Conservation (phyloP, 1,284 basidiomycete species). For the Cronartium quercuum region DNA sequence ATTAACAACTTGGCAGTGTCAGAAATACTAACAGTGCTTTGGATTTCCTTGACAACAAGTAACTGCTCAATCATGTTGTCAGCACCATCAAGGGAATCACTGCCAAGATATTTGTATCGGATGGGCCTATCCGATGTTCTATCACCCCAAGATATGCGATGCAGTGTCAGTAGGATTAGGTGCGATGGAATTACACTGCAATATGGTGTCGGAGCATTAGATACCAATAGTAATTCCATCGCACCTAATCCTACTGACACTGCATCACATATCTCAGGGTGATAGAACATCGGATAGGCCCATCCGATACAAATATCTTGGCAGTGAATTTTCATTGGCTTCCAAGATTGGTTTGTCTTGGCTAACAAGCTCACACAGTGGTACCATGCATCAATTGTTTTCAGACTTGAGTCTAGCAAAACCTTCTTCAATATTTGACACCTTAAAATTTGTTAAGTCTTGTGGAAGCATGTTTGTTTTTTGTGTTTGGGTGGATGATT, state of each 20-base stretch:
- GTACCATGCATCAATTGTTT: neutral
- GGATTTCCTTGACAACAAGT: neutral
- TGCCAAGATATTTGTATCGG: no score
- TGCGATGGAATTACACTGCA: no score
- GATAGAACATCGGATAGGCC: no score
- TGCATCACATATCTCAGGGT: no score
- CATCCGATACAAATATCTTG: no score
- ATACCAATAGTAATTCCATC: no score
- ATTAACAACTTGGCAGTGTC: neutral
- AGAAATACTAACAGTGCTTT: neutral
- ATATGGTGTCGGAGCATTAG: no score
- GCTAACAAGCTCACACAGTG: neutral
- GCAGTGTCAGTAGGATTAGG: no score
- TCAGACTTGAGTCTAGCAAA: neutral
- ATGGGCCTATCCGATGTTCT: no score
- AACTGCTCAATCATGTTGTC: neutral
- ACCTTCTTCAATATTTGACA: neutral
- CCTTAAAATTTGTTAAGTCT: neutral
- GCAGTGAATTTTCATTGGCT: neutral
- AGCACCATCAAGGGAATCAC: neutral
- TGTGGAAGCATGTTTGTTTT: neutral
- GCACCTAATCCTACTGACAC: no score
- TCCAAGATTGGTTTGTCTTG: neutral
- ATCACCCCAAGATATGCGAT: no score
- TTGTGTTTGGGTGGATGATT: no score